Percentiles rank a stretch among this genome's conserved stretches.
phyloP scores from a whole-genome alignment of 352 stramenopile genomes.

The Sclerospora graminicola region DNA sequence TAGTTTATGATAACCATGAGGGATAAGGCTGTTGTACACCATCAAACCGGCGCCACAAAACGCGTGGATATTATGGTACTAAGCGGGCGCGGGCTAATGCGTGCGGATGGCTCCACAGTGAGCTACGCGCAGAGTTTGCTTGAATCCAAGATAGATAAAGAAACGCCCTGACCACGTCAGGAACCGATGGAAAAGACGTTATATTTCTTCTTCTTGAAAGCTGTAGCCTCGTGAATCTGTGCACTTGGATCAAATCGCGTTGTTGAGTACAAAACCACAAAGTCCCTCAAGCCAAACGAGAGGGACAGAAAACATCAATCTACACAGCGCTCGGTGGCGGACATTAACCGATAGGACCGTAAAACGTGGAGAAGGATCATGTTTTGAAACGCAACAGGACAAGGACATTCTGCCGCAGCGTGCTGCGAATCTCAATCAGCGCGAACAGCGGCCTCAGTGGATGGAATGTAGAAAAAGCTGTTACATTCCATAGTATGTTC shows the following conservation, averaged over 20 bases:
- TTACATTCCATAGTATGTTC: conserved; percentile 60
- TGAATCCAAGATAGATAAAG: no score
- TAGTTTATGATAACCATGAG: no score
- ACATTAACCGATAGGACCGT: conserved; percentile 85
- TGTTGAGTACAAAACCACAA: conserved; percentile 94
- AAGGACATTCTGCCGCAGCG: conserved; percentile 29
- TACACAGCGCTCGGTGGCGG: conserved; percentile 68
- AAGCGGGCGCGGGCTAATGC: no score
- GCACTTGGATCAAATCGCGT: conserved; percentile 97
- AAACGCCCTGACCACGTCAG: no score
- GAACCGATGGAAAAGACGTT: conserved; percentile 98
- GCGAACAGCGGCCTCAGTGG: conserved; percentile 66
- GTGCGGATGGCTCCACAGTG: no score
- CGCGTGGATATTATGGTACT: no score
- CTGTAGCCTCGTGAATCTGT: conserved; percentile 93
- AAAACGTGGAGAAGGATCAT: conserved; percentile 79
- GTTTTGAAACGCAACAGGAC: conserved; percentile 65
- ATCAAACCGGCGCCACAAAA: no score
- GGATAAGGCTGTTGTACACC: no score
- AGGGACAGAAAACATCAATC: conserved; percentile 78
- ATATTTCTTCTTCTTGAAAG: conserved; percentile 87
- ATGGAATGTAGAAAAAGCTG: conserved; percentile 64
- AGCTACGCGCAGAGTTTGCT: no score
- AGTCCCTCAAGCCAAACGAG: conserved; percentile 95
- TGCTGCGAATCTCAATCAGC: conserved; percentile 41